Conservation (phyloP, 192 early-diverging fungal species). For the Backusella westeae region DNA sequence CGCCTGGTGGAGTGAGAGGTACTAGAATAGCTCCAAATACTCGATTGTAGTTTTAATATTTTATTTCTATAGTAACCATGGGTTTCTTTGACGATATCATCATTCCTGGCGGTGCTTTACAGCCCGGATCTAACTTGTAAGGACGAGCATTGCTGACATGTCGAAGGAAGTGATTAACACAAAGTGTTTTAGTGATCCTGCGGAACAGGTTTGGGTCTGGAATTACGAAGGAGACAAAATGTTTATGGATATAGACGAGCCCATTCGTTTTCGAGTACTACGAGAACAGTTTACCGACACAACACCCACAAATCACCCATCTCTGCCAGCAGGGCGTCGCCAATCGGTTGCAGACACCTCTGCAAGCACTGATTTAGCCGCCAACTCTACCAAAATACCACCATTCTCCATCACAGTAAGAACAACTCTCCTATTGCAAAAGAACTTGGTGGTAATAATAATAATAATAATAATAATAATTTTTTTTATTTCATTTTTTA, state of each 20-base stretch:
- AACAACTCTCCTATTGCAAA: neutral
- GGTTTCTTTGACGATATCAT: slow-evolving; percentile 93
- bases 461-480: neutral
- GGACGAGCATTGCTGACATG: neutral
- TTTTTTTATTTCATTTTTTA: slow-evolving; percentile 1
- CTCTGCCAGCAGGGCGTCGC: slow-evolving; percentile 36
- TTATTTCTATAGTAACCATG: slow-evolving; percentile 58
- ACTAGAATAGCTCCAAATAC: neutral
- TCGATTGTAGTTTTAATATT: neutral
- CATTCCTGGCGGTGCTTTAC: slow-evolving; percentile 68
- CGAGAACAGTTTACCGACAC: slow-evolving; percentile 76
- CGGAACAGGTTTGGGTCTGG: slow-evolving; percentile 86
- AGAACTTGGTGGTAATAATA: neutral
- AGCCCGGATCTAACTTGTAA: slow-evolving; percentile 63
- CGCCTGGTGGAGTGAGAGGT: slow-evolving; percentile 72
- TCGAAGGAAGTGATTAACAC: neutral
- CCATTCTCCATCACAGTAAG: slow-evolving; percentile 55
- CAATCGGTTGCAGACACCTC: slow-evolving; percentile 37
- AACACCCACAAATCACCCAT: slow-evolving; percentile 50
- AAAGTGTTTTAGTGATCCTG: slow-evolving; percentile 45
- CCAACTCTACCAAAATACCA: slow-evolving; percentile 48
- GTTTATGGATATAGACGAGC: slow-evolving; percentile 80
- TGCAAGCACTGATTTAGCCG: slow-evolving; percentile 40
- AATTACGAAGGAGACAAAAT: slow-evolving; percentile 71
- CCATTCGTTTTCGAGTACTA: slow-evolving; percentile 75